Evolutionary conservation across 1,139 yeast species (phyloP).

Genomic region (Scheffersomyces lignicola): DNA sequence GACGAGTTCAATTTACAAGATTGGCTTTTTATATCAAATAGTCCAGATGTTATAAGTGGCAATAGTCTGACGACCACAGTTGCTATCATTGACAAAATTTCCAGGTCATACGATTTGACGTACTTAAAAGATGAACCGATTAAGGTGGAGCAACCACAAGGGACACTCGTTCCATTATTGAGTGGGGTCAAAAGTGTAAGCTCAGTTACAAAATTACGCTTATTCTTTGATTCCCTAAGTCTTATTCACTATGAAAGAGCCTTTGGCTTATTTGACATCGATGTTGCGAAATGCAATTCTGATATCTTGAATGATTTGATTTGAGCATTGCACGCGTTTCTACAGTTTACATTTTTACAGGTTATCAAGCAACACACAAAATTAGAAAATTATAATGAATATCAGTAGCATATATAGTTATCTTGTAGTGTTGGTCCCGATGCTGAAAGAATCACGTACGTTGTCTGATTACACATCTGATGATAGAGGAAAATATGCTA

Average conservation of each 20-base stretch:
- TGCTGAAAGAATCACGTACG: background rate
- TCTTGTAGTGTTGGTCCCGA: no score
- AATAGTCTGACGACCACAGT: constrained; percentile 28
- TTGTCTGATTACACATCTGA: background rate
- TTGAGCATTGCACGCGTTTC: background rate
- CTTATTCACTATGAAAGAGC: constrained; percentile 71
- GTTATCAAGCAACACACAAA: background rate
- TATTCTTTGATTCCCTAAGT: constrained; percentile 71
- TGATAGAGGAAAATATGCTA: constrained; percentile 4
- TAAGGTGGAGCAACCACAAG: constrained; percentile 21
- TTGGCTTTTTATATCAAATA: constrained; percentile 83
- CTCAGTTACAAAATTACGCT: constrained; percentile 54
- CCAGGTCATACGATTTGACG: constrained; percentile 41
- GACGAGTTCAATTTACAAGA: constrained; percentile 83
- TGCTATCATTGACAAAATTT: constrained; percentile 51
- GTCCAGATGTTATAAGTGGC: constrained; percentile 60
- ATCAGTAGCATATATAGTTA: no score
- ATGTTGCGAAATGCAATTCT: constrained; percentile 46
- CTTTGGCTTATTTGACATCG: constrained; percentile 55
- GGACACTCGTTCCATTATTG: constrained; percentile 44
- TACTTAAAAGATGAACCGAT: constrained; percentile 35
- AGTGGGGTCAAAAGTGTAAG: constrained; percentile 42
- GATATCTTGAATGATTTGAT: constrained; percentile 55
- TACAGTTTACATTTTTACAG: constrained; percentile 1
- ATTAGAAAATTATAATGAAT: background rate